Evolutionary conservation across 2,329 filamentous ascomycete species (phyloP), one percentile per base, ranked within the genome.

Genomic region (Pseudogymnoascus pannorum): DNA sequence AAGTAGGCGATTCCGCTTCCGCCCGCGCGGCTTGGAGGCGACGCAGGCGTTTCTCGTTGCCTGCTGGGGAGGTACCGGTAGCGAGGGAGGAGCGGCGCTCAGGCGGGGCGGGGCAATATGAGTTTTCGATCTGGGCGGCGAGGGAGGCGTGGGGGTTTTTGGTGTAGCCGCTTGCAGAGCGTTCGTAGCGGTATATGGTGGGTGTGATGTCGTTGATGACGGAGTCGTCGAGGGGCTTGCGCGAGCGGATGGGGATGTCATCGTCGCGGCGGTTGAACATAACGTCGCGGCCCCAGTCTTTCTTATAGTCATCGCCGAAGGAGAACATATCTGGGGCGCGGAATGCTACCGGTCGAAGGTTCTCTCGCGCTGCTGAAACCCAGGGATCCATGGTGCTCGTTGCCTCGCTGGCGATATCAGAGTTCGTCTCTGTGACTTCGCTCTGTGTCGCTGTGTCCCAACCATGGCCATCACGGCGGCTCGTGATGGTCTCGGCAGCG

Each of bases 401-500:
- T 8, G 60, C 62, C 22, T 61, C 60, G 36, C 58, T 48, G 26
- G 24, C 38, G 16, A 59, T 31, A 9, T 61, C 60, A 48, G 68
- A 70, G 16, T 59, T 67, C 11, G 64, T 63, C 60, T 72, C 70
- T 1, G 68, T 70, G 14, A 64, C 58, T 6, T 69, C 69, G 12
- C 66, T 67, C 60, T 70, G 68, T 1, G 67, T 70, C 8, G 69
- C 67, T 0, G 70, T 71, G 61, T 73, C 71, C 71, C 70, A 72
- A 6, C 70, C 72, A 66, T 72, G 69, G n/a, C 70, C 71, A 22
- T 72, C 69, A 18, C 69, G 68, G 59, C 67, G 63, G 40, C 68
- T 70, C 6, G 67, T 71, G 2, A 73, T 63, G 0, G 71, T 72
- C 61, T 73, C 71, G 8, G 70, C 70, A 18, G 71, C 70, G 58